Evolutionary conservation across 768 basidiomycete genomes (phyloP).

Genomic region (Favolaschia claudopus): DNA sequence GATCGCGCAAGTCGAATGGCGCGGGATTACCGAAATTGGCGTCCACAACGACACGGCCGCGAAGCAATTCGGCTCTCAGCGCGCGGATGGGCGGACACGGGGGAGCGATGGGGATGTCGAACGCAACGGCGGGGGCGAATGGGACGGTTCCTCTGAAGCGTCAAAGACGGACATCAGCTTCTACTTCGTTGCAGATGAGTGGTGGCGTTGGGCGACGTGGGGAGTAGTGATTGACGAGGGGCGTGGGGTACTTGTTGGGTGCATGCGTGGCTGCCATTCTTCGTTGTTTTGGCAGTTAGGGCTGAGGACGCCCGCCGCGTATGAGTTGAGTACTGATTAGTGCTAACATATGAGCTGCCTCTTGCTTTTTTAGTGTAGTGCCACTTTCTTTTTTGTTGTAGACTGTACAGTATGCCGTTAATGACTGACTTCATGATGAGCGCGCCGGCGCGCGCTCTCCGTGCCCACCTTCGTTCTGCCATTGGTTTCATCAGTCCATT

Average conservation of each 20-base stretch:
- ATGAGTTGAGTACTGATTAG: not conserved
- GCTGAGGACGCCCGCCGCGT: too few relatives aligned
- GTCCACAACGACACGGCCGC: constrained; percentile 74
- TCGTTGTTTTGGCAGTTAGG: too few relatives aligned
- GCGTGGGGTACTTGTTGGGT: too few relatives aligned
- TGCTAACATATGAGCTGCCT: constrained; percentile 27
- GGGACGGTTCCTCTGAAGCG: constrained; percentile 70
- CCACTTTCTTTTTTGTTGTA: constrained; percentile 37
- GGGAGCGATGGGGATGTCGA: constrained; percentile 32
- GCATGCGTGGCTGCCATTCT: too few relatives aligned
- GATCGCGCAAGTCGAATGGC: constrained; percentile 67
- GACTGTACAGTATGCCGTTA: constrained; percentile 46
- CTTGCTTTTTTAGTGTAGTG: not conserved
- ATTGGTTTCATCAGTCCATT: too few relatives aligned
- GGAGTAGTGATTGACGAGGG: too few relatives aligned
- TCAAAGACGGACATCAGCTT: constrained; percentile 84
- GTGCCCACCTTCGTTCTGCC: too few relatives aligned
- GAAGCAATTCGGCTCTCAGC: constrained; percentile 55
- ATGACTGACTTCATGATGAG: too few relatives aligned
- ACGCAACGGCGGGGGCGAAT: constrained; percentile 37
- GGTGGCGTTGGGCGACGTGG: too few relatives aligned
- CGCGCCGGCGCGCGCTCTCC: too few relatives aligned
- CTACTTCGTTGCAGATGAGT: constrained; percentile 59
- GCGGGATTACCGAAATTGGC: constrained; percentile 76
- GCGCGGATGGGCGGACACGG: constrained; percentile 31